phyloP scores from a whole-genome alignment of 345 rosid species.

The Cardamine occulta region DNA sequence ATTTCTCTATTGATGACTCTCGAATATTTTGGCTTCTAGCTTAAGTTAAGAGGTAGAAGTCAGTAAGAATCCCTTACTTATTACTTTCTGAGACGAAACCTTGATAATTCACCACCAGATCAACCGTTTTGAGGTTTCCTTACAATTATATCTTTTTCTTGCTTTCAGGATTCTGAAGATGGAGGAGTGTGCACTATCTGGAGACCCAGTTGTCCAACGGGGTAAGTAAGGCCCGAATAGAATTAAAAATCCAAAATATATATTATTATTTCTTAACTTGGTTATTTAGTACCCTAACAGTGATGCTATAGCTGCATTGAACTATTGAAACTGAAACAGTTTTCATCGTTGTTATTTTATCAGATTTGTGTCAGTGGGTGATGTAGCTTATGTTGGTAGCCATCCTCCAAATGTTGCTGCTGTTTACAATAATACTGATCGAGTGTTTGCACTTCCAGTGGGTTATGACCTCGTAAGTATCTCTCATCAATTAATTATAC shows the following conservation, averaged over 20 bases:
- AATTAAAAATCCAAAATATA: not conserved
- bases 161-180: constrained; percentile 66
- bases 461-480: constrained; percentile 92
- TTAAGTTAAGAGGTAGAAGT: not conserved
- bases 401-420: constrained; percentile 96
- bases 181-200: constrained; percentile 77
- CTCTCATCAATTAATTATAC: not conserved
- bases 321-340: constrained; percentile 22
- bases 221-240: constrained; percentile 54
- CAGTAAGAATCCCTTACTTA: constrained; percentile 9
- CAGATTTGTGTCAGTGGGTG: constrained; percentile 87
- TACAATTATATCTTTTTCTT: not conserved
- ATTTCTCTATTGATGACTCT: not conserved
- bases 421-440: constrained; percentile 57
- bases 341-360: constrained; percentile 11
- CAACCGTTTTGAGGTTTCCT: constrained; percentile 13
- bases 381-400: constrained; percentile 77
- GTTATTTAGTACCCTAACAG: not conserved
- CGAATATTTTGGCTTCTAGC: not conserved
- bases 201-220: constrained; percentile 88
- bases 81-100: not conserved
- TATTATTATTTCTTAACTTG: not conserved
- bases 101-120: constrained; percentile 1
- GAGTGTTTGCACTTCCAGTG: constrained; percentile 67
- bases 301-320: constrained; percentile 4